phyloP scores from a whole-genome alignment of 176 grass and related monocot genomes.

The Oryza australiensis region DNA sequence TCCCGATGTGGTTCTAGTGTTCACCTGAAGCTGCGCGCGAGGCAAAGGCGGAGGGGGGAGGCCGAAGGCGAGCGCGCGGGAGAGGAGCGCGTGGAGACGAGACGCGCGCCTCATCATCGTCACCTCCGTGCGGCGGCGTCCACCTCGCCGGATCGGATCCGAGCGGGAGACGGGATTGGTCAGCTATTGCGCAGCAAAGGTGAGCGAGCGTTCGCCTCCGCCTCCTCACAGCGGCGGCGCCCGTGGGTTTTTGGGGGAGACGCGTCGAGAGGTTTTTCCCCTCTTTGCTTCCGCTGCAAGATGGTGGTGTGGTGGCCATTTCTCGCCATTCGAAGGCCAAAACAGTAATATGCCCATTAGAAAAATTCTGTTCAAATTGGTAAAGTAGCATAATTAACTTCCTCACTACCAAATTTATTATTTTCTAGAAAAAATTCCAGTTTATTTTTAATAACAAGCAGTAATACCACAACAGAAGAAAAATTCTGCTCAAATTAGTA shows the following conservation, averaged over 20 bases:
- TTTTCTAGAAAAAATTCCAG: no score
- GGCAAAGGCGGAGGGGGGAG: background rate
- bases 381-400: no score
- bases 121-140: background rate
- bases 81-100: constrained; percentile 32
- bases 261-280: background rate
- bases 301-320: background rate
- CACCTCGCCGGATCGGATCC: background rate
- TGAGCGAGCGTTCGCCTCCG: background rate
- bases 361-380: background rate
- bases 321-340: no score
- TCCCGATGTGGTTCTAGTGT: background rate
- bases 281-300: constrained; percentile 16
- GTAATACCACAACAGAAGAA: no score
- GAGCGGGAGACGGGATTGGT: background rate
- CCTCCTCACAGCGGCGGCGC: constrained; percentile 2
- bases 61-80: background rate
- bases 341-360: no score
- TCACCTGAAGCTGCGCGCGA: constrained; percentile 22
- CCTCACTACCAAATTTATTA: no score
- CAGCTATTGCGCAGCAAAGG: background rate
- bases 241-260: constrained; percentile 24
- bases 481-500: no score
- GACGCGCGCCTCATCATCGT: constrained; percentile 7
- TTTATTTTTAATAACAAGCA: no score